These are phyloP conservation scores for Arthrobotrys iridis DNA, from an alignment of 2,329 filamentous ascomycete genomes.

Conservation along the genomic window DNA sequence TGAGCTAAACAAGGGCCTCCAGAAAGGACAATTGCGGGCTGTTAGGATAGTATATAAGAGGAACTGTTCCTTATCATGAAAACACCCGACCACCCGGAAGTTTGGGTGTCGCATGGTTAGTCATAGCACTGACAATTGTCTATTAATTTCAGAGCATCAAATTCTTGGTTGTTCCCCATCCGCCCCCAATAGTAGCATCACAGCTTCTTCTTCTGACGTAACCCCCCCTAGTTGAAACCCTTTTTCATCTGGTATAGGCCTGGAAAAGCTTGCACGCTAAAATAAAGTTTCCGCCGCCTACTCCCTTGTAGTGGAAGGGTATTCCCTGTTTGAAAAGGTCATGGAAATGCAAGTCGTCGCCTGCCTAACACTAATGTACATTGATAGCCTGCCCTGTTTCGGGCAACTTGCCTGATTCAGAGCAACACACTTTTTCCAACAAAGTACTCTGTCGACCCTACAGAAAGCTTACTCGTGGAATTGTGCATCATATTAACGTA, in stretches of 20 bases:
- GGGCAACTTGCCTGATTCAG: not conserved
- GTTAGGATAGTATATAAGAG: constrained; percentile 3
- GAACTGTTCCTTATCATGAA: constrained; percentile 9
- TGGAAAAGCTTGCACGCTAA: not conserved
- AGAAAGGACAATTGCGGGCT: not conserved
- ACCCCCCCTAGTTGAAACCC: not conserved
- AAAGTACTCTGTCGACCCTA: no score
- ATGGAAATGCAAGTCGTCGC: constrained; percentile 1
- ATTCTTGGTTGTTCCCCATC: not conserved
- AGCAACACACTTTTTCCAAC: constrained; percentile 8
- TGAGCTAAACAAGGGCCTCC: not conserved
- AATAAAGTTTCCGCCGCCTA: constrained; percentile 8
- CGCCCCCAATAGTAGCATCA: not conserved
- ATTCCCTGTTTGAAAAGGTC: not conserved
- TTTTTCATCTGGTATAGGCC: not conserved
- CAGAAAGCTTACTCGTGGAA: no score
- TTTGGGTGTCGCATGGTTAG: not conserved
- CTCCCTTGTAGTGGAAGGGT: not conserved
- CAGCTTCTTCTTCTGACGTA: constrained; percentile 9
- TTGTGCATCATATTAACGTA: no score
- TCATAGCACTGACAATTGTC: not conserved
- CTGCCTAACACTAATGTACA: constrained; percentile 5
- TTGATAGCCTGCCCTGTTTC: constrained; percentile 3
- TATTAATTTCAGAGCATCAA: not conserved
- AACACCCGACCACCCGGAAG: not conserved